phyloP scores from a whole-genome alignment of 257 asterid genomes.

The Eucommia ulmoides region DNA sequence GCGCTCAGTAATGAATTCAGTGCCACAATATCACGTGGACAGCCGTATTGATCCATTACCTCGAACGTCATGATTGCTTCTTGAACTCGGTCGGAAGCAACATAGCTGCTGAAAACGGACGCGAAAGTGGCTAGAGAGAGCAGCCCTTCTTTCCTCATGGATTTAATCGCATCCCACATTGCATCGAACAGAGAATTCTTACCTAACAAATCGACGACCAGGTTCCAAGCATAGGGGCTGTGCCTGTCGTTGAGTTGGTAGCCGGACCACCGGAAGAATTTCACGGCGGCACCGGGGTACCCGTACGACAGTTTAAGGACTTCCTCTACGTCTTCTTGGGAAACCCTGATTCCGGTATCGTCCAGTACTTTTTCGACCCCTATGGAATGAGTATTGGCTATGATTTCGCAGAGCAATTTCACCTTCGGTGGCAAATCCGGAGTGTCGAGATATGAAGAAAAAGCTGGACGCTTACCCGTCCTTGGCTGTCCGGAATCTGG shows the following conservation, averaged over 20 bases:
- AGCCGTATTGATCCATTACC: slow-evolving; percentile 48
- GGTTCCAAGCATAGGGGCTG: slow-evolving; percentile 43
- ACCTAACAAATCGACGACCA: slow-evolving; percentile 60
- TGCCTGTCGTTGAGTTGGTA: slow-evolving; percentile 30
- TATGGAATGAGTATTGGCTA: slow-evolving; percentile 35
- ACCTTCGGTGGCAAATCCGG: slow-evolving; percentile 39
- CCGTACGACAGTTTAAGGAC: slow-evolving; percentile 44
- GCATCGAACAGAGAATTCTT: slow-evolving; percentile 54
- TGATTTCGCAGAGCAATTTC: slow-evolving; percentile 45
- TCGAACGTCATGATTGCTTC: slow-evolving; percentile 47
- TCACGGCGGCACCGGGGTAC: slow-evolving; percentile 41
- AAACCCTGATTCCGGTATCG: slow-evolving; percentile 39
- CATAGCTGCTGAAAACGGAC: slow-evolving; percentile 44
- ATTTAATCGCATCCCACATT: slow-evolving; percentile 75
- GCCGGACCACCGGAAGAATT: slow-evolving; percentile 65
- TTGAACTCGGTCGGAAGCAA: slow-evolving; percentile 25
- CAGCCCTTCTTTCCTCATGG: slow-evolving; percentile 38
- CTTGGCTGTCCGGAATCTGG: too few species aligned
- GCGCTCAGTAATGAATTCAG: slow-evolving; percentile 41
- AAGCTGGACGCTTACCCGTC: slow-evolving; percentile 30
- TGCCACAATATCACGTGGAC: slow-evolving; percentile 23
- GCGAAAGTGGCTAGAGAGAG: slow-evolving; percentile 41
- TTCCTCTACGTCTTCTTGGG: slow-evolving; percentile 27
- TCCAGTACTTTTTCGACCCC: slow-evolving; percentile 42
- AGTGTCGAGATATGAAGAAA: slow-evolving; percentile 25